Conservation (phyloP, 2,329 filamentous ascomycete species). For the Ophiostoma ulmi region DNA sequence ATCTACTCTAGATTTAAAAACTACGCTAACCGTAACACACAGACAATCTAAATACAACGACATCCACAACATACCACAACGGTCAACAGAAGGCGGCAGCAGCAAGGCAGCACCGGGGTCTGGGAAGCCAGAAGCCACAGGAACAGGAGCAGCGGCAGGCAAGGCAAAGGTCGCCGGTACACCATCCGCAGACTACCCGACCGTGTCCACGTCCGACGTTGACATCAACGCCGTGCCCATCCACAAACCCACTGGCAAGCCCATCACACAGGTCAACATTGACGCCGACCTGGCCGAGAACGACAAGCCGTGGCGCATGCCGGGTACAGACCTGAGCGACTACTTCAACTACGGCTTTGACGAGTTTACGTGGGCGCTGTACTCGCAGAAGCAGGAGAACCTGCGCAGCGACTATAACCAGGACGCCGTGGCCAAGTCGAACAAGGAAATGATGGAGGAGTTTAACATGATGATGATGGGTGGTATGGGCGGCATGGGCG, state of each 20-base stretch:
- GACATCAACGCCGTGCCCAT: constrained; percentile 79
- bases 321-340: constrained; percentile 89
- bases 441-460: constrained; percentile 75
- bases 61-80: constrained; percentile 60
- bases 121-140: not conserved
- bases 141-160: not conserved
- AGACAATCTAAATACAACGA: constrained; percentile 61
- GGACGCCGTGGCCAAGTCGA: constrained; percentile 55
- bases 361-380: constrained; percentile 95
- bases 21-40: constrained; percentile 34
- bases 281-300: constrained; percentile 70
- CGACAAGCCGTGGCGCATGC: constrained; percentile 91
- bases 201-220: constrained; percentile 74
- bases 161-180: constrained; percentile 10
- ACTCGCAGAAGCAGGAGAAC: constrained; percentile 80
- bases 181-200: constrained; percentile 38
- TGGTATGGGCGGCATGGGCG: constrained; percentile 35
- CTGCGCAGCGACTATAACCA: constrained; percentile 71
- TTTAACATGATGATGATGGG: constrained; percentile 65
- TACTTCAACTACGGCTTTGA: constrained; percentile 99
- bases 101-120: constrained; percentile 3
- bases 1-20: not conserved
- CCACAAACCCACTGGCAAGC: constrained; percentile 74
- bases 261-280: constrained; percentile 70
- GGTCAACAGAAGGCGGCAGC: constrained; percentile 49